phyloP scores from a whole-genome alignment of 1,139 yeast species.

The Candida labiduridarum region DNA sequence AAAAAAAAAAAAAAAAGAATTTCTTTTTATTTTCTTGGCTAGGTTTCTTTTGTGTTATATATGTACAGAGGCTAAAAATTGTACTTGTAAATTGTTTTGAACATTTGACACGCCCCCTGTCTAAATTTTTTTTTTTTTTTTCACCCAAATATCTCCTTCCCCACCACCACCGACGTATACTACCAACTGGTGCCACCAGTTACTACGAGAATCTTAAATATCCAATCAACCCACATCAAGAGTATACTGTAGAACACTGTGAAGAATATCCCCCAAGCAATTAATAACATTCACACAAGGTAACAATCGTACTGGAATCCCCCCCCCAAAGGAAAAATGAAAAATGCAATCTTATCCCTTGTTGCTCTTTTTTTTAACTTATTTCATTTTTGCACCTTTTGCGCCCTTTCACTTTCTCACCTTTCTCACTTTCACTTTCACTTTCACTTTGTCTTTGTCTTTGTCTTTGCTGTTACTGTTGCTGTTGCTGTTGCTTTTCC shows the following conservation, averaged over 20 bases:
- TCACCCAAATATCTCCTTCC: too few species aligned
- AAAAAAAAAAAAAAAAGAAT: conserved; percentile 1
- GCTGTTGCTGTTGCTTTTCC: background rate
- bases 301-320: background rate
- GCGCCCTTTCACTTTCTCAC: too few species aligned
- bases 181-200: too few species aligned
- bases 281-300: background rate
- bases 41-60: background rate
- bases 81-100: background rate
- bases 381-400: too few species aligned
- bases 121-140: too few species aligned
- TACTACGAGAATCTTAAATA: too few species aligned
- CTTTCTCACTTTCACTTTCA: too few species aligned
- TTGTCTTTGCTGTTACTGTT: background rate
- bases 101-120: background rate
- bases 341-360: background rate
- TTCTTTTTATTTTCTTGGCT: background rate
- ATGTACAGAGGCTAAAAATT: background rate
- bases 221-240: too few species aligned
- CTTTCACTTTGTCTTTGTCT: too few species aligned
- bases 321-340: too few species aligned
- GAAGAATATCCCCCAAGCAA: background rate
- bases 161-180: background rate
- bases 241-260: too few species aligned
- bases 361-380: background rate